Evolutionary conservation across 257 asterid genomes (phyloP), one percentile per base, ranked within the genome.

Genomic region (Gynochthodes officinalis): DNA sequence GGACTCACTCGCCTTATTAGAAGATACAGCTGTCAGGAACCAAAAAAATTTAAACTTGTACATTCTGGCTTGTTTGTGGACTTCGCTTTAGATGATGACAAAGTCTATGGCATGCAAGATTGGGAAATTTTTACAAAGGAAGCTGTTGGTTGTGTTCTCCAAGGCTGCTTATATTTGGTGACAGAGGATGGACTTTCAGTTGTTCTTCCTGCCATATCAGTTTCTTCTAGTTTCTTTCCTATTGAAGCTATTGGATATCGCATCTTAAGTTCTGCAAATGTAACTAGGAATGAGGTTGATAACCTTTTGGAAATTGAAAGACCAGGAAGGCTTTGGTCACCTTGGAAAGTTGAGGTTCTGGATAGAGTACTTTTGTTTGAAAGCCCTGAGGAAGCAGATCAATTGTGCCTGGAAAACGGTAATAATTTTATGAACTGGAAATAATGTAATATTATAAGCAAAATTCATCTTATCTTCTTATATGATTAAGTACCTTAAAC

Each of bases 261-360:
- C 62, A 82, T 75, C 64, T 77, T 84, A 76, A 79, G 79, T 71
- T 77, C 80, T 73, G 55, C 79, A 60, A 74, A 63, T 73, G 82
- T 74, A 72, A 64, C 50, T 55, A 76, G 71, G 49, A 57, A 75
- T 43, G 81, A 78, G 68, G 82, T 84, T 65, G 86, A 78, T 71
- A 65, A 79, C 63, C 82, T 84, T 68, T 74, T 74, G 76, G 93
- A 80, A 67, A 62, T 79, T 64, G 83, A 76, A 79, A 73, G 79
- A 76, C 57, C 52, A 32, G 80, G 71, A 88, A 82, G 72, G 49
- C 85, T 82, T 60, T 73, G 83, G 88, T 75, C 90, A 63, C 93
- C 96, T 72, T 90, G 96, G 97, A 88, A 91, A 84, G 85, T 91
- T 79, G 99, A 89, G 84, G 83, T 91, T 70, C 86, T 91, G 96